Percentiles rank a stretch among this genome's conserved stretches.
Evolutionary conservation across 495 filamentous ascomycete genomes (phyloP).

Genomic region (Tuber aestivum): DNA sequence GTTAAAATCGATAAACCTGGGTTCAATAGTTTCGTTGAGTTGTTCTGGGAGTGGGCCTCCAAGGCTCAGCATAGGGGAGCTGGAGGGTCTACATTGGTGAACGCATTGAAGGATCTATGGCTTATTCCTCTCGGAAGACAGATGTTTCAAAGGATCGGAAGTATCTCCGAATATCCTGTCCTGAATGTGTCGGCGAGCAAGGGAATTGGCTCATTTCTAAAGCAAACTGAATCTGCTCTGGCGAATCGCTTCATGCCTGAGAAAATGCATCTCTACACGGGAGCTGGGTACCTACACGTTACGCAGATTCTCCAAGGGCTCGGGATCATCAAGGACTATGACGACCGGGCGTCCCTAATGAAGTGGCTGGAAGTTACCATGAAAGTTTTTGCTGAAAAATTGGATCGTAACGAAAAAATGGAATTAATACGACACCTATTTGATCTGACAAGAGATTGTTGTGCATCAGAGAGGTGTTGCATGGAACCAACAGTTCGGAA

Average conservation of each 20-base stretch:
- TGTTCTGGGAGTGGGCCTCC: conserved; percentile 32
- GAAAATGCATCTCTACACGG: neutral
- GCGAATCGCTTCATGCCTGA: neutral
- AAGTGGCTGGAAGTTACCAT: conserved; percentile 23
- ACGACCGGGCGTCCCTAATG: conserved; percentile 2
- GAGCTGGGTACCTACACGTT: conserved; percentile 4
- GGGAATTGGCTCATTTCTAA: conserved; percentile 9
- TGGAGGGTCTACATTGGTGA: neutral
- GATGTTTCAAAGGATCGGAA: conserved; percentile 37
- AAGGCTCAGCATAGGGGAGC: neutral
- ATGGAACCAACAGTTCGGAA: conserved; percentile 14
- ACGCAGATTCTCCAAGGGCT: conserved; percentile 9
- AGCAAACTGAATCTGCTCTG: conserved; percentile 7
- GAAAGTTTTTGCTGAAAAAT: conserved; percentile 16
- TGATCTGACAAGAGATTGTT: neutral
- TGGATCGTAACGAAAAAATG: conserved; percentile 9
- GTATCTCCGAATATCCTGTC: neutral
- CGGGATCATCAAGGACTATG: conserved; percentile 18
- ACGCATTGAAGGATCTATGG: conserved; percentile 36
- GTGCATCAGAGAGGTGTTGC: neutral
- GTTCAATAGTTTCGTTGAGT: conserved; percentile 20
- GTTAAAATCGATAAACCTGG: conserved; percentile 16
- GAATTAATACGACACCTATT: conserved; percentile 11
- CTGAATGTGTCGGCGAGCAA: conserved; percentile 26
- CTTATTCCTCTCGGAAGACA: conserved; percentile 40